These are phyloP conservation scores for Pisolithus thermaeus DNA, from an alignment of 1,284 basidiomycete species.

Conservation along the genomic window DNA sequence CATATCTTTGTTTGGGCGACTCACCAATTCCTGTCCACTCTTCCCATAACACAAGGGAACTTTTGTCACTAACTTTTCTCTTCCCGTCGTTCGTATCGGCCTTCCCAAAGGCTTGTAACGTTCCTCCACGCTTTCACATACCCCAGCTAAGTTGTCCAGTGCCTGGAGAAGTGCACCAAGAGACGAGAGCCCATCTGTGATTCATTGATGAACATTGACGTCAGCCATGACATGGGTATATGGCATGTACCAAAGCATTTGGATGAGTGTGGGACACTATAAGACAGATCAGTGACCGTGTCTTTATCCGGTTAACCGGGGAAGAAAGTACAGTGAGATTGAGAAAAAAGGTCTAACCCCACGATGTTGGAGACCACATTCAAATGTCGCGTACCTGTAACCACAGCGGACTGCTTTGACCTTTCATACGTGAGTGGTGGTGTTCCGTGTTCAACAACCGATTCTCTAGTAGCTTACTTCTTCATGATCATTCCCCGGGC, in stretches of 20 bases:
- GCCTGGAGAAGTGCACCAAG: conserved; percentile 75
- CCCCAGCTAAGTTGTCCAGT: conserved; percentile 67
- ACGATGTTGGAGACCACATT: neutral
- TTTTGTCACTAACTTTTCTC: conserved; percentile 46
- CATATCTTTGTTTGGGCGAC: neutral
- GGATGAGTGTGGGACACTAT: conserved; percentile 91
- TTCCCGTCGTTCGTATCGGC: no score
- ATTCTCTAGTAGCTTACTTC: conserved; percentile 58
- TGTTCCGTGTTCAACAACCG: neutral
- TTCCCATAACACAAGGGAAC: neutral
- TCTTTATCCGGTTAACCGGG: neutral
- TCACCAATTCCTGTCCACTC: neutral
- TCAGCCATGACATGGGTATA: no score
- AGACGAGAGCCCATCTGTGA: conserved; percentile 71
- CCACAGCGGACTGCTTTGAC: conserved; percentile 71
- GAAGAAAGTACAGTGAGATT: conserved; percentile 8
- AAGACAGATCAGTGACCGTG: conserved; percentile 1
- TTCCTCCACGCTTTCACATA: conserved; percentile 65
- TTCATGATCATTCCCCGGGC: conserved; percentile 99
- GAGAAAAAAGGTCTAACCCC: no score
- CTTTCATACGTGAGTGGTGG: neutral
- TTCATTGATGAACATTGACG: conserved; percentile 1
- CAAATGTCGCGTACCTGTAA: conserved; percentile 64
- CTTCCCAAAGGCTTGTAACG: no score
- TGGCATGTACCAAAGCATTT: conserved; percentile 86